Conservation (phyloP, 176 grass and related monocot genomes). For the Rhipidocladum racemiflorum region DNA sequence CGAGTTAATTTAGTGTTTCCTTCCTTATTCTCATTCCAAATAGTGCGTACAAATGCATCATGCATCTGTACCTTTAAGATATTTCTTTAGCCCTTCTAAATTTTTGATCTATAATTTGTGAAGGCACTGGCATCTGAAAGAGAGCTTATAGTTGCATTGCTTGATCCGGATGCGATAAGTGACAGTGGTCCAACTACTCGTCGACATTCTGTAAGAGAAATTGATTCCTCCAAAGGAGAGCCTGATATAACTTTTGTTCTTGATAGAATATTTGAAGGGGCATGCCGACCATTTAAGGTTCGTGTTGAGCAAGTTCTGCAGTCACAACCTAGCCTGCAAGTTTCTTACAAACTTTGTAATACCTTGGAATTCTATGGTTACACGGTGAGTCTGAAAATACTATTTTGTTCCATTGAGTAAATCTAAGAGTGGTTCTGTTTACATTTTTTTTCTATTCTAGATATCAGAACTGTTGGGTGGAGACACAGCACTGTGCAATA, state of each 20-base stretch:
- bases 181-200: conserved; percentile 59
- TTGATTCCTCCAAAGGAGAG: conserved; percentile 60
- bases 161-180: conserved; percentile 67
- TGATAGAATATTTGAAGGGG: conserved; percentile 98
- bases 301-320: conserved; percentile 98
- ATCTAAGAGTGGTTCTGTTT: not conserved
- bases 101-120: conserved; percentile 23
- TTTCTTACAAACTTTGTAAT: conserved; percentile 92
- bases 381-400: conserved; percentile 58
- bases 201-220: conserved; percentile 56
- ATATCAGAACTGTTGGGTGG: conserved; percentile 89
- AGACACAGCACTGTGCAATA: conserved; percentile 79
- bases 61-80: conserved; percentile 7
- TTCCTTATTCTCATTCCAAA: not conserved
- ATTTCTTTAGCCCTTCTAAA: conserved; percentile 14
- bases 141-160: conserved; percentile 75
- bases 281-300: conserved; percentile 96
- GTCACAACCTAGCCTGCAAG: conserved; percentile 79
- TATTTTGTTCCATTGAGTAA: conserved; percentile 21
- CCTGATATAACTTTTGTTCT: conserved; percentile 75
- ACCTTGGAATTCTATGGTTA: conserved; percentile 94
- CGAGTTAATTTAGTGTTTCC: not conserved
- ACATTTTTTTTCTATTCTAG: conserved; percentile 45
- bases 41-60: not conserved
- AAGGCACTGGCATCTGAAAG: conserved; percentile 98